These are phyloP conservation scores for Gymnopilus junonius DNA, from an alignment of 768 basidiomycete species.

Conservation along the genomic window DNA sequence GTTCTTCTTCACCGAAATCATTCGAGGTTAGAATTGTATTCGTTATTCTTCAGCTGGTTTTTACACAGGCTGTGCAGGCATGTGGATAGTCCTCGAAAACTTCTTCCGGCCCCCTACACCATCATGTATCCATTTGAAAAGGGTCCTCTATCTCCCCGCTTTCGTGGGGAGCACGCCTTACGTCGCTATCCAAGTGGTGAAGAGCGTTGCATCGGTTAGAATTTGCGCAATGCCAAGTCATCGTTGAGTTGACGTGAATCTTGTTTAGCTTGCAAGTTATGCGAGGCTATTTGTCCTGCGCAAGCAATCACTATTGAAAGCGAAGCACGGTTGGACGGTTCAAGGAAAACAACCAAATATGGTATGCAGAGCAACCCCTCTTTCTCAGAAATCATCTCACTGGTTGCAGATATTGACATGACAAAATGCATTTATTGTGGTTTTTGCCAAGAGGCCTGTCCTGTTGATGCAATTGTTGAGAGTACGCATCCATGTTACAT, in stretches of 20 bases:
- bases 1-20: slow-evolving; percentile 99
- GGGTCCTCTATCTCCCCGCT: slow-evolving; percentile 95
- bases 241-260: not conserved
- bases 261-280: slow-evolving; percentile 90
- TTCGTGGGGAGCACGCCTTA: slow-evolving; percentile 97
- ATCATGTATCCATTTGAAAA: slow-evolving; percentile 99
- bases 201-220: slow-evolving; percentile 96
- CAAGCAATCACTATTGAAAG: slow-evolving; percentile 99
- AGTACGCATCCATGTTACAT: slow-evolving; percentile 56
- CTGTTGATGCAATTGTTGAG: slow-evolving; percentile 99
- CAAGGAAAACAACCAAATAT: slow-evolving; percentile 96
- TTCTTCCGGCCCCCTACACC: slow-evolving; percentile 97
- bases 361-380: slow-evolving; percentile 50
- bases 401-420: slow-evolving; percentile 90
- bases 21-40: slow-evolving; percentile 71
- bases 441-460: slow-evolving; percentile 99
- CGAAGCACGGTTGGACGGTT: slow-evolving; percentile 94
- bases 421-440: slow-evolving; percentile 99
- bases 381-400: slow-evolving; percentile 5
- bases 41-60: not conserved
- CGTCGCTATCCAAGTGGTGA: slow-evolving; percentile 97
- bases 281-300: slow-evolving; percentile 98
- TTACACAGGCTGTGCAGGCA: slow-evolving; percentile 58
- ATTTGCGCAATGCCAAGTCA: not conserved
- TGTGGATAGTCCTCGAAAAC: slow-evolving; percentile 96